Evolutionary conservation across 2,329 filamentous ascomycete genomes (phyloP).

Genomic region (Stagonosporopsis rhizophila): DNA sequence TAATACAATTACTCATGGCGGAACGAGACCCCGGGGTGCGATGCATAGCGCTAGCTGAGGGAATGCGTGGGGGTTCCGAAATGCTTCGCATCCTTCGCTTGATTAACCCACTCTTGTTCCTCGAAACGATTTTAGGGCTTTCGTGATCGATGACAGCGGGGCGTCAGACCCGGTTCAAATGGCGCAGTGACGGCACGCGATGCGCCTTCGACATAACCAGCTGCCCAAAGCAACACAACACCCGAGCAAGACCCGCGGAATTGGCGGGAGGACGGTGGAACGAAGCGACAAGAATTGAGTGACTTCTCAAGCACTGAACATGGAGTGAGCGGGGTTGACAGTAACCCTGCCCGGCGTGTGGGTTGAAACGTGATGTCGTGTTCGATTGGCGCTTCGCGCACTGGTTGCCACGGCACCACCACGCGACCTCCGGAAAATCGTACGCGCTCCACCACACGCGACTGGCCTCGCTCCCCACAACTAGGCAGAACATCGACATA

Average conservation of each 20-base stretch:
- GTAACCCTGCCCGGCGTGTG: background rate
- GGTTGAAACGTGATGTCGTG: constrained; percentile 14
- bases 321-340: background rate
- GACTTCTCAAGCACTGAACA: background rate
- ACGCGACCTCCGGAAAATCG: constrained; percentile 24
- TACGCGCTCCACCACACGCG: constrained; percentile 20
- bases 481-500: constrained; percentile 25
- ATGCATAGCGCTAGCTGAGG: constrained; percentile 25
- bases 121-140: constrained; percentile 19
- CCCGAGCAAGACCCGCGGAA: constrained; percentile 7
- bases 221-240: constrained; percentile 27
- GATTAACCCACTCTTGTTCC: constrained; percentile 22
- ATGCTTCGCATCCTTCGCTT: constrained; percentile 21
- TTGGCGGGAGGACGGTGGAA: constrained; percentile 3
- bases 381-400: constrained; percentile 6
- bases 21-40: constrained; percentile 29
- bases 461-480: constrained; percentile 11
- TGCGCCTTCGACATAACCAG: constrained; percentile 7
- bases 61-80: constrained; percentile 27
- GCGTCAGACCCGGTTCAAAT: constrained; percentile 19
- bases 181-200: constrained; percentile 21
- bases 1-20: constrained; percentile 45
- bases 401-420: constrained; percentile 28
- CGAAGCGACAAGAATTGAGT: background rate
- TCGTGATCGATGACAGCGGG: constrained; percentile 19